Evolutionary conservation across 2,329 filamentous ascomycete species (phyloP).

Genomic region (Pseudocercospora musae): DNA sequence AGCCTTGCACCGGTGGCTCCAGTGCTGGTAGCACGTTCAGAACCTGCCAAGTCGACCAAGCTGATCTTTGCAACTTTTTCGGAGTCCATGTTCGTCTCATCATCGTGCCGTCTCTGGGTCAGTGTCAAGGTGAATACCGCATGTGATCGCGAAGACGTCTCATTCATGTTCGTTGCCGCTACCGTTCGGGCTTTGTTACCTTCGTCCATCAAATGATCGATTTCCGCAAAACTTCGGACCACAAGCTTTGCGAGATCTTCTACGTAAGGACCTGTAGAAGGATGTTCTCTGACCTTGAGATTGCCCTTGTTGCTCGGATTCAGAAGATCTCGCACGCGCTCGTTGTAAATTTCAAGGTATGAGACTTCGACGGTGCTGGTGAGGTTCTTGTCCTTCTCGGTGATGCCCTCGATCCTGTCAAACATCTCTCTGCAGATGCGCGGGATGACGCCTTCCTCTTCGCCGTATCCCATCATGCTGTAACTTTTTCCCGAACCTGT

Average conservation of each 20-base stretch:
- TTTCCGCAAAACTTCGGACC: conserved; percentile 89
- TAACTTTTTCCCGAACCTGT: conserved; percentile 98
- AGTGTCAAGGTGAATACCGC: conserved; percentile 96
- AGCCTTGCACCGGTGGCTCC: conserved; percentile 91
- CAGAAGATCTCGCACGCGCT: conserved; percentile 89
- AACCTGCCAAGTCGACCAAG: conserved; percentile 95
- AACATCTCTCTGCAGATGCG: conserved; percentile 99
- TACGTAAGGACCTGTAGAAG: conserved; percentile 94
- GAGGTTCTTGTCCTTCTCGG: conserved; percentile 64
- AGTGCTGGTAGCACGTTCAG: conserved; percentile 93
- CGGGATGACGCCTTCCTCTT: conserved; percentile 92
- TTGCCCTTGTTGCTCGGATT: conserved; percentile 96
- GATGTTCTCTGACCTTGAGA: conserved; percentile 94
- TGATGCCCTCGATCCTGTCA: conserved; percentile 69
- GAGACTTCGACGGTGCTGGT: conserved; percentile 94
- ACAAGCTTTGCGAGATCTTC: conserved; percentile 95
- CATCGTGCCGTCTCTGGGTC: conserved; percentile 87
- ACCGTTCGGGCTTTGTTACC: conserved; percentile 98
- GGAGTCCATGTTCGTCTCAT: conserved; percentile 92
- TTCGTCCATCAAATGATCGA: conserved; percentile 97
- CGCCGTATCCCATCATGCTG: conserved; percentile 99
- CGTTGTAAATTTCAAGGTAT: conserved; percentile 99
- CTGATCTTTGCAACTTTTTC: conserved; percentile 98
- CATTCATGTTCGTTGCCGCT: conserved; percentile 99
- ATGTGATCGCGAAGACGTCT: conserved; percentile 96